These are phyloP conservation scores for Colletotrichum sp. DNA, from an alignment of 2,329 filamentous ascomycete genomes.

Conservation along the genomic window DNA sequence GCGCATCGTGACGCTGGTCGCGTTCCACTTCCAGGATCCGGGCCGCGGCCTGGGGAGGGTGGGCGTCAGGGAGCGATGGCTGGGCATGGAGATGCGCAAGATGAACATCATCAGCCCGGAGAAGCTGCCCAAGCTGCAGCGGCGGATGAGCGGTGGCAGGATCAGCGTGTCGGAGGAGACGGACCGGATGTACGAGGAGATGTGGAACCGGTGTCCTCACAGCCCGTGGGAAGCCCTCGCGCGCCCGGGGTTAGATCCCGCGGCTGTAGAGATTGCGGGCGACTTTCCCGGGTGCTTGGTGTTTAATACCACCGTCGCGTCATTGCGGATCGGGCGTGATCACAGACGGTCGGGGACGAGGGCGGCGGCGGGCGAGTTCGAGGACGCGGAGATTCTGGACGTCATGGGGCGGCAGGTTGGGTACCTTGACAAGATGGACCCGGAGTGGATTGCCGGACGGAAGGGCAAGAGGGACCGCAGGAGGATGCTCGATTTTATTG, in stretches of 20 bases:
- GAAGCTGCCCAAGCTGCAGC: not conserved
- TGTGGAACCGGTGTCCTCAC: conserved; percentile 1
- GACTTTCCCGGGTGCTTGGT: not conserved
- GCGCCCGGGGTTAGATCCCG: not conserved
- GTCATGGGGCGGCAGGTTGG: not conserved
- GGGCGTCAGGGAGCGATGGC: not conserved
- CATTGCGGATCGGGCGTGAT: not conserved
- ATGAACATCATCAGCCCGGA: not conserved
- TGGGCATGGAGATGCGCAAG: not conserved
- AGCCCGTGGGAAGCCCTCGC: conserved; percentile 4
- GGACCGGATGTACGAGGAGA: not conserved
- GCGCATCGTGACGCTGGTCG: not conserved
- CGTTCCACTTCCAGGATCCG: not conserved
- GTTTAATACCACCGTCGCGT: not conserved
- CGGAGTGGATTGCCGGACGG: not conserved
- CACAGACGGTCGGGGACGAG: not conserved
- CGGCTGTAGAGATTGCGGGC: not conserved
- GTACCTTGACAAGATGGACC: not conserved
- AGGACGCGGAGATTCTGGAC: not conserved
- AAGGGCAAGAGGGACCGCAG: not conserved
- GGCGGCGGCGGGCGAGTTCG: not conserved
- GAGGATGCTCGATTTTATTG: not conserved
- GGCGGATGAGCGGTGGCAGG: not conserved
- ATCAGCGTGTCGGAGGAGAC: not conserved
- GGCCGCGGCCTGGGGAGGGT: not conserved